Percentiles rank a stretch among this genome's conserved stretches.
These are phyloP conservation scores for Stygiomarasmius scandens DNA, from an alignment of 1,284 basidiomycete species.

Conservation along the genomic window DNA sequence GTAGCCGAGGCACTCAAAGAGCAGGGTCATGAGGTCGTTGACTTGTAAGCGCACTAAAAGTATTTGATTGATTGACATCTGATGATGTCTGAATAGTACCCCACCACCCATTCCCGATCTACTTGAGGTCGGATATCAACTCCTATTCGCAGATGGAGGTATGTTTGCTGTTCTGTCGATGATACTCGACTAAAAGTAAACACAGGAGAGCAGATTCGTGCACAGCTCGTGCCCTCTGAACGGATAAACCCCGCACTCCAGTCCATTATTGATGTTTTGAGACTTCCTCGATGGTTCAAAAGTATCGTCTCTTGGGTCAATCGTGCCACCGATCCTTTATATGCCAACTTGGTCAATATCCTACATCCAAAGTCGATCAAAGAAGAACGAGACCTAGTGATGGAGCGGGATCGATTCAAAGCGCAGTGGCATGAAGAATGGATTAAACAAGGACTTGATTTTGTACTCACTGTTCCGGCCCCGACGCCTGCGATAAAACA, in stretches of 20 bases:
- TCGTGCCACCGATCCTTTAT: slow-evolving; percentile 49
- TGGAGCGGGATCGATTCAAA: slow-evolving; percentile 47
- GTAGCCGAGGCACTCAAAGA: slow-evolving; percentile 58
- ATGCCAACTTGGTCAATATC: slow-evolving; percentile 52
- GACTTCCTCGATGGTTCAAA: slow-evolving; percentile 50
- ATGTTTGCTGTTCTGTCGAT: slow-evolving; percentile 18
- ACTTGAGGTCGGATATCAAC: slow-evolving; percentile 49
- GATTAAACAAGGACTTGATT: slow-evolving; percentile 68
- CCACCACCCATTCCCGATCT: slow-evolving; percentile 52
- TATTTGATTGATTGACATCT: background rate
- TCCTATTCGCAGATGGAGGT: slow-evolving; percentile 59
- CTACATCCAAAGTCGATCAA: slow-evolving; percentile 56
- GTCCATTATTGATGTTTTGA: slow-evolving; percentile 40
- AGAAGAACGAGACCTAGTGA: slow-evolving; percentile 57
- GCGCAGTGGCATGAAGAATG: slow-evolving; percentile 58
- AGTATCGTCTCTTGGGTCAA: slow-evolving; percentile 46
- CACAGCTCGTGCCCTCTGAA: slow-evolving; percentile 42
- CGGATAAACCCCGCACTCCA: slow-evolving; percentile 41
- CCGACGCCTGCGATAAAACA: slow-evolving; percentile 67
- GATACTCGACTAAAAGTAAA: slow-evolving; percentile 5
- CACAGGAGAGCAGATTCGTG: slow-evolving; percentile 46
- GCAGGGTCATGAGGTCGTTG: slow-evolving; percentile 70
- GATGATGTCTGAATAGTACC: slow-evolving; percentile 30
- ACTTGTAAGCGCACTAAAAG: slow-evolving; percentile 48
- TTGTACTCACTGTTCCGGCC: slow-evolving; percentile 66